Evolutionary conservation across 805 yeast genomes (phyloP), one percentile per base, ranked within the genome.

Genomic region (Dipodascus geniculatus): DNA sequence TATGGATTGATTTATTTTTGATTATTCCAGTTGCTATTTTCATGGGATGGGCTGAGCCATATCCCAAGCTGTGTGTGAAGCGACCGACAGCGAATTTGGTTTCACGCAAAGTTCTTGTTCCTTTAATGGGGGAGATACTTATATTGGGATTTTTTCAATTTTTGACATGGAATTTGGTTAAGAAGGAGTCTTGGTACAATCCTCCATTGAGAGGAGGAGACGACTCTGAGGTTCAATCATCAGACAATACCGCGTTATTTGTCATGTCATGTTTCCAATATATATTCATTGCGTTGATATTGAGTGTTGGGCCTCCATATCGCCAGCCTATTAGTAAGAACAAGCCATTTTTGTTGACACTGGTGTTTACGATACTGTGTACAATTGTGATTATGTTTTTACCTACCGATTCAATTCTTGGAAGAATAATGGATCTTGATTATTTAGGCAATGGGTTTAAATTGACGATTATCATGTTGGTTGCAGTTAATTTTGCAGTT

Each of bases 31-130:
- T 93, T 63, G 99, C 99, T 0, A 82, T 93, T 3, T 89, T 90
- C 70, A 72, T 93, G 99, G 90, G 97, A 3, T 93, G 99, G 98
- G 83, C 97, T 1, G 80, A 82, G 61, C 95, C 99, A 0, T 83
- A 74, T 63, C 70, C 70, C 1, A 61, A 57, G 22, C 71, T 93
- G 28, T 79, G 79, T 11, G 68, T 71, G 38, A 90, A 89, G 63
- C 77, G 96, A 51, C 99, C 99, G 3, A 87, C 95, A 0, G 97
- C 99, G 0, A 91, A 93, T 67, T 73, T 93, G 56, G 93, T 93
- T 1, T 85, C 96, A 0, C 85, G 91, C 48, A 90, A 90, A 66
- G 83, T 93, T 42, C 73, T 95, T 59, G 75, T 87, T 1, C 96
- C 96, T 2, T 70, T 93, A 58, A 60, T 88, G n/a, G 80, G 91